Evolutionary conservation across 2,329 filamentous ascomycete genomes (phyloP), one percentile per base, ranked within the genome.

Genomic region (Exophiala mesophila): DNA sequence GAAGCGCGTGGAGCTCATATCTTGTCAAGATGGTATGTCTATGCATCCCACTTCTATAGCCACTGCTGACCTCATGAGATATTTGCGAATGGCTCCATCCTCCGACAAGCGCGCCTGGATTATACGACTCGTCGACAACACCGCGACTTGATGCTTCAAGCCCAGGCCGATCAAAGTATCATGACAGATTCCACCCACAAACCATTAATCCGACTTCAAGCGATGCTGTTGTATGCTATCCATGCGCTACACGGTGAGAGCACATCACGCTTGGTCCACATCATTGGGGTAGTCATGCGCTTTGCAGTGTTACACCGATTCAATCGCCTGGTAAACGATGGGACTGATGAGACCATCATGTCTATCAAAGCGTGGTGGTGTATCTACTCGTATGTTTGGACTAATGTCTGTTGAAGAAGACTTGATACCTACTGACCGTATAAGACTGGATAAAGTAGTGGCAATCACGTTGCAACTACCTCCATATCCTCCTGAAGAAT

Each of bases 381-480:
- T 36, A 36, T 36, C 33, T 36, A 36, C 20, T 16, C 33, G 33
- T 36, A 15, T 20, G 33, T 36, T 34, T 18, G 12, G 32, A 18
- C 19, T 17, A 12, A 13, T 5, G 5, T 5, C 32, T 34, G n/a
- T n/a, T n/a, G n/a, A n/a, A n/a, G n/a, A n/a, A n/a, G n/a, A n/a
- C n/a, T n/a, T n/a, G n/a, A n/a, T n/a, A n/a, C n/a, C n/a, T n/a
- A n/a, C n/a, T n/a, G n/a, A n/a, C n/a, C n/a, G n/a, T n/a, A n/a
- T n/a, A n/a, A n/a, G n/a, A n/a, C n/a, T n/a, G n/a, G n/a, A n/a
- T n/a, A n/a, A n/a, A n/a, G n/a, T n/a, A n/a, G n/a, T n/a, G n/a
- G n/a, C n/a, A n/a, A n/a, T n/a, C n/a, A n/a, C n/a, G n/a, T n/a
- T n/a, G n/a, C n/a, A n/a, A n/a, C n/a, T n/a, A n/a, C n/a, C n/a